Evolutionary conservation across 306 rosid genomes (phyloP).

Genomic region (Casuarina glauca): DNA sequence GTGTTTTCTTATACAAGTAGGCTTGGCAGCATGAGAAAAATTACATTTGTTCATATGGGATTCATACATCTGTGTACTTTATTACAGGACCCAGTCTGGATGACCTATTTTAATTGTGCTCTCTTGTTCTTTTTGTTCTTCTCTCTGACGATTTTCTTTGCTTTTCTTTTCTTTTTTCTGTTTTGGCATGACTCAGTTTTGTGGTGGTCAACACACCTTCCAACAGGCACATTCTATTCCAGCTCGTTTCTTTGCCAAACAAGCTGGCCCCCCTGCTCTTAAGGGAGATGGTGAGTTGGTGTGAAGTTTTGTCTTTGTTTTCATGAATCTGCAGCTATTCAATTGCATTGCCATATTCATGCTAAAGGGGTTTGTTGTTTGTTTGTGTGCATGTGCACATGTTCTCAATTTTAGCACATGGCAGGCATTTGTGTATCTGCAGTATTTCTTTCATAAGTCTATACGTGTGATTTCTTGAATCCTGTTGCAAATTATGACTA

Average conservation of each 20-base stretch:
- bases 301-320: constrained; percentile 20
- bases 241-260: constrained; percentile 77
- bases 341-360: not conserved
- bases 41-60: not conserved
- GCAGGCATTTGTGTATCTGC: not conserved
- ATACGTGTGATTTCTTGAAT: not conserved
- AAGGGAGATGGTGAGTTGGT: constrained; percentile 85
- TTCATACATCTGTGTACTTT: not conserved
- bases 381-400: no score
- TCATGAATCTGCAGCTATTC: not conserved
- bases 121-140: not conserved
- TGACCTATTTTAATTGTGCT: not conserved
- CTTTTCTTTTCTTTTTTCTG: not conserved
- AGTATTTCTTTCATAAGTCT: not conserved
- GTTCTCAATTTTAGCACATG: not conserved
- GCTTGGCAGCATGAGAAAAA: not conserved
- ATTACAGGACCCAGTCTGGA: not conserved
- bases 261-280: constrained; percentile 57
- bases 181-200: constrained; percentile 41
- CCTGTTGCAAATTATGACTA: not conserved
- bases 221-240: constrained; percentile 68
- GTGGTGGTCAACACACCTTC: constrained; percentile 56
- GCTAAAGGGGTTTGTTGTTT: no score
- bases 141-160: not conserved
- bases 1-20: not conserved